Base-by-base conservation (phyloP, 2,329 filamentous ascomycete genomes). In the Pseudomassariella vexata region DNA sequence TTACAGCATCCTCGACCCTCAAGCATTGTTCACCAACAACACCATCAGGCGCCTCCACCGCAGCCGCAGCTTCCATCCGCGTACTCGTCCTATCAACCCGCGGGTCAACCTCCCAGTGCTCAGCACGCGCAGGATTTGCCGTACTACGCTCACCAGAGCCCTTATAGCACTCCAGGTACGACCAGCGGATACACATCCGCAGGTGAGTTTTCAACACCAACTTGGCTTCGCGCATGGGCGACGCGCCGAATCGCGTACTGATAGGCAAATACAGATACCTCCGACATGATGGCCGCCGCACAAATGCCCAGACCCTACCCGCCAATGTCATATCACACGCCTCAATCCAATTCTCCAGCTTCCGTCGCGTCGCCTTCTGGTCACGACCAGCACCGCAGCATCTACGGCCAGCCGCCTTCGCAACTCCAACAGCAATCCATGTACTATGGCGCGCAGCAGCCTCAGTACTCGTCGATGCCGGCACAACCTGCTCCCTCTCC, bases 321-420 rank as follows among this genome's bases (percentile, higher is more conserved):
- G 47, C 86, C 87, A 39, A 94, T 95, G 55, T 73, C 71, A 19
- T 95, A 95, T 57, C 86, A 95, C 60, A 94, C 89, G 12, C 88
- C 89, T 34, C 89, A 95, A 65, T 94, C 89, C 35, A 94, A 90
- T 61, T 95, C 90, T 34, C 90, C 90, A 29, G 86, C 87, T 23
- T 94, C 89, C 30, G 89, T 95, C 49, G 85, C 89, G 42, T 95
- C 90, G 20, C 82, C 87, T 15, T 86, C 88, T 36, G 75, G 79
- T 35, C 88, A 95, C 61, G 90, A 96, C 54, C 86, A 90, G 53
- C 86, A 94, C 64, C 74, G 89, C 47, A 82, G 79, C 49, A 76
- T 96, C 55, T 96, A 95, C 60, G 82, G 78, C 21, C 84, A 89
- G 50, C 82, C 83, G 30, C 66, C 79, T 22, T 78, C 83, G 35